Evolutionary conservation across 306 rosid species (phyloP).

Genomic region (Vicia villosa): DNA sequence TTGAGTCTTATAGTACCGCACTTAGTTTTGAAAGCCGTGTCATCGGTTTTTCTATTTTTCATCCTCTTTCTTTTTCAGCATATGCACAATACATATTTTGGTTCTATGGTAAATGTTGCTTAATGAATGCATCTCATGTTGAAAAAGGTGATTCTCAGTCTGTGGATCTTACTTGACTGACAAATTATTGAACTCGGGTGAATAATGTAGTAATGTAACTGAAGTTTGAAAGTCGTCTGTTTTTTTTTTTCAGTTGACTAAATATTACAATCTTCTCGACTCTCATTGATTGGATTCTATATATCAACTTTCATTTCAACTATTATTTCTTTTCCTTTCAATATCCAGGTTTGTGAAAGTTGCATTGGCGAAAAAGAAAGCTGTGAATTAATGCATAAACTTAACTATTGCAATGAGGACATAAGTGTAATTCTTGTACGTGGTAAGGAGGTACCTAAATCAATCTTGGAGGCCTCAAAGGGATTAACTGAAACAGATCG

Average conservation of each 20-base stretch:
- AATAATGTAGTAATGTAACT: background rate
- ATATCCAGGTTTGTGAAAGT: slow-evolving; percentile 73
- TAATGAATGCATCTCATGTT: slow-evolving; percentile 11
- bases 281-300: slow-evolving; percentile 7
- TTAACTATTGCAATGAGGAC: slow-evolving; percentile 77
- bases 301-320: background rate
- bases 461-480: slow-evolving; percentile 81
- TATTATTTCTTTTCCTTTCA: background rate
- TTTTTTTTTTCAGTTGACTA: slow-evolving; percentile 25
- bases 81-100: background rate
- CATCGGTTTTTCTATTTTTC: slow-evolving; percentile 13
- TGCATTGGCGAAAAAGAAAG: slow-evolving; percentile 95
- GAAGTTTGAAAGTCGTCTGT: slow-evolving; percentile 20
- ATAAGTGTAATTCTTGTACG: slow-evolving; percentile 75
- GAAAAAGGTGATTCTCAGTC: background rate
- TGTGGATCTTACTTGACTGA: slow-evolving; percentile 8
- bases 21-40: slow-evolving; percentile 1
- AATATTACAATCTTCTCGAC: background rate
- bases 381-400: slow-evolving; percentile 82
- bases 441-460: slow-evolving; percentile 94
- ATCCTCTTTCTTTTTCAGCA: background rate
- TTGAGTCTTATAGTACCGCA: background rate
- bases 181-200: slow-evolving; percentile 2
- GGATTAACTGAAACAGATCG: slow-evolving; percentile 76
- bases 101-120: slow-evolving; percentile 4